These are phyloP conservation scores for Solanum chiquidenum DNA, from an alignment of 257 asterid species.

Conservation along the genomic window DNA sequence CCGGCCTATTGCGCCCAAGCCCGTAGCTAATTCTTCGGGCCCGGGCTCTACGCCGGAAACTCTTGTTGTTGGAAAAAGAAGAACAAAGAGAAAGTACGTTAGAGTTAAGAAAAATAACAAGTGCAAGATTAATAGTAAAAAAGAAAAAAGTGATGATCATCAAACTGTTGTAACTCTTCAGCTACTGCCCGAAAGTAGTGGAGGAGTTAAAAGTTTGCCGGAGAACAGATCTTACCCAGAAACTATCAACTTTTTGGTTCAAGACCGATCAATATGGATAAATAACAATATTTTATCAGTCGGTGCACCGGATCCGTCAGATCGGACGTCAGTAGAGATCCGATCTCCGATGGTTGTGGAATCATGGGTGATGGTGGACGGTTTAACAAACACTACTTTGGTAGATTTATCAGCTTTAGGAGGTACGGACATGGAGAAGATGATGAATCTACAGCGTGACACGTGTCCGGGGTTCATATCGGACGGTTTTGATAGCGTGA, in stretches of 20 bases:
- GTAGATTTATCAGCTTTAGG: slow-evolving; percentile 14
- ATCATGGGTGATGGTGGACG: slow-evolving; percentile 36
- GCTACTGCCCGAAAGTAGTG: background rate
- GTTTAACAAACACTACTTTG: slow-evolving; percentile 6
- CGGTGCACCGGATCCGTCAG: background rate
- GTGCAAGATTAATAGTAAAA: background rate
- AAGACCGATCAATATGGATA: background rate
- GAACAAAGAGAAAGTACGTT: slow-evolving; percentile 40
- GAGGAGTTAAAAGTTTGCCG: background rate
- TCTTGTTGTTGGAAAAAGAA: background rate
- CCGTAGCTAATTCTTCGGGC: slow-evolving; percentile 10
- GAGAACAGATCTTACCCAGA: slow-evolving; percentile 6
- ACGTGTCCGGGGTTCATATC: slow-evolving; percentile 36
- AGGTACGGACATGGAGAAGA: slow-evolving; percentile 27
- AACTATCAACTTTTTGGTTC: slow-evolving; percentile 2
- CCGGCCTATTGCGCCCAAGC: slow-evolving; percentile 42
- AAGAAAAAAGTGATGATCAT: slow-evolving; percentile 1
- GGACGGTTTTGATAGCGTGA: slow-evolving; percentile 22
- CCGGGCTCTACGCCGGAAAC: background rate
- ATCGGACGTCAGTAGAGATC: background rate
- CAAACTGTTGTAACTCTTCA: background rate
- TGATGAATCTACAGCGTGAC: slow-evolving; percentile 22
- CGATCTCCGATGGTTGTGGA: slow-evolving; percentile 12
- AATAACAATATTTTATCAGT: background rate
- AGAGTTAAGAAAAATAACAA: slow-evolving; percentile 20